phyloP scores from a whole-genome alignment of 805 yeast species.

The Phaffomyces opuntiae region DNA sequence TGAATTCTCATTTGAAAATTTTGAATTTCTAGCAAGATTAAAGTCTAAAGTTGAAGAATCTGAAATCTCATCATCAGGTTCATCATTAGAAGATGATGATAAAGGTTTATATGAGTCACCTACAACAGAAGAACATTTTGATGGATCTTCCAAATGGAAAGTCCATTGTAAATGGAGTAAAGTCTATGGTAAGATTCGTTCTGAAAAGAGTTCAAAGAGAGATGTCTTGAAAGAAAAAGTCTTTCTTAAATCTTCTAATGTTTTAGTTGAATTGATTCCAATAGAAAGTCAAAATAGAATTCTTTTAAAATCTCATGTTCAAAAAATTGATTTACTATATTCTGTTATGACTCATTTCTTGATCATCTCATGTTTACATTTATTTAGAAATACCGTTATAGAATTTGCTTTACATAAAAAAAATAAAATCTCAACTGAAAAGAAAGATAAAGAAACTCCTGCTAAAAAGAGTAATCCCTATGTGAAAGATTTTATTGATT shows the following conservation, averaged over 20 bases:
- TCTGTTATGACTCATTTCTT: conserved; percentile 40
- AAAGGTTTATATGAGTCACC: conserved; percentile 21
- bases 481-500: conserved; percentile 15
- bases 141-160: conserved; percentile 5
- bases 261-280: conserved; percentile 19
- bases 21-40: conserved; percentile 3
- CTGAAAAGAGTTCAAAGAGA: conserved; percentile 27
- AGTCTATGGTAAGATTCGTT: conserved; percentile 23
- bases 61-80: conserved; percentile 19
- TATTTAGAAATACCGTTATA: conserved; percentile 35
- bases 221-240: conserved; percentile 23
- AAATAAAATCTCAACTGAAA: conserved; percentile 11
- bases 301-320: conserved; percentile 19
- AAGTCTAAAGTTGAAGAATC: background rate
- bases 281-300: conserved; percentile 18
- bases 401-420: conserved; percentile 15
- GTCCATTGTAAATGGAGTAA: conserved; percentile 7
- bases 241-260: conserved; percentile 25
- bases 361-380: conserved; percentile 36
- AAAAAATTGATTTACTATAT: conserved; percentile 26
- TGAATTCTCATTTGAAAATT: conserved; percentile 21
- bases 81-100: conserved; percentile 29
- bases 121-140: background rate
- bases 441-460: too few species aligned
- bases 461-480: background rate